Evolutionary conservation across 768 basidiomycete species (phyloP).

Genomic region (Hygrocybe coccinea): DNA sequence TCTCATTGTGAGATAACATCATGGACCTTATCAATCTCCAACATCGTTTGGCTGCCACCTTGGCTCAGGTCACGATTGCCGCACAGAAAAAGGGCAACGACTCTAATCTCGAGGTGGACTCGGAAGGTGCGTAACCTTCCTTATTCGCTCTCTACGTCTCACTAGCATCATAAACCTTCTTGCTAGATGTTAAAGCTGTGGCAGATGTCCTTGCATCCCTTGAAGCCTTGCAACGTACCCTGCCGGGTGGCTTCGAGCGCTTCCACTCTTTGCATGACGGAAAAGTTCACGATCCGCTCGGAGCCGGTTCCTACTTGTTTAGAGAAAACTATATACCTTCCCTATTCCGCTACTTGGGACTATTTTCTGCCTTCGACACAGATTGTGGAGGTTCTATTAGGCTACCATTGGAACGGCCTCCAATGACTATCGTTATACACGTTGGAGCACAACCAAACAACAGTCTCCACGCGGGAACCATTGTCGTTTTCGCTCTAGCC

Average conservation of each 20-base stretch:
- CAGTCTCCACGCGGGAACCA: constrained; percentile 28
- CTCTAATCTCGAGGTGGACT: too few relatives aligned
- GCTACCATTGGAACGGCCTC: neutral
- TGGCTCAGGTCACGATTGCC: neutral
- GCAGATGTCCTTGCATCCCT: neutral
- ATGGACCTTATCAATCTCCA: neutral
- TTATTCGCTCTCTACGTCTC: too few relatives aligned
- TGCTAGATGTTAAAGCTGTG: too few relatives aligned
- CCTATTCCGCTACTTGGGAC: constrained; percentile 9
- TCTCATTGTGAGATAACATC: too few relatives aligned
- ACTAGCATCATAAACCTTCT: too few relatives aligned
- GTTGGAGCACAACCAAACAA: constrained; percentile 33
- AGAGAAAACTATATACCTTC: constrained; percentile 9
- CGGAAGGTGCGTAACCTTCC: too few relatives aligned
- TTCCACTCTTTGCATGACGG: constrained; percentile 15
- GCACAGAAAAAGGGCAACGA: neutral
- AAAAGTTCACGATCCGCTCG: constrained; percentile 22
- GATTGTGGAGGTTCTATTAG: neutral
- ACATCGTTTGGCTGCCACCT: neutral
- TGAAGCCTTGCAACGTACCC: neutral
- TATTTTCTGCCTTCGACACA: neutral
- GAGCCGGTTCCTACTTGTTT: constrained; percentile 22
- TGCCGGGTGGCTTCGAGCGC: neutral
- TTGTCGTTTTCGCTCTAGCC: constrained; percentile 23
- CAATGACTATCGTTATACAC: constrained; percentile 13